Evolutionary conservation across 139 green algal genomes (phyloP).

Genomic region (Tetradesmus lagerheimii): DNA sequence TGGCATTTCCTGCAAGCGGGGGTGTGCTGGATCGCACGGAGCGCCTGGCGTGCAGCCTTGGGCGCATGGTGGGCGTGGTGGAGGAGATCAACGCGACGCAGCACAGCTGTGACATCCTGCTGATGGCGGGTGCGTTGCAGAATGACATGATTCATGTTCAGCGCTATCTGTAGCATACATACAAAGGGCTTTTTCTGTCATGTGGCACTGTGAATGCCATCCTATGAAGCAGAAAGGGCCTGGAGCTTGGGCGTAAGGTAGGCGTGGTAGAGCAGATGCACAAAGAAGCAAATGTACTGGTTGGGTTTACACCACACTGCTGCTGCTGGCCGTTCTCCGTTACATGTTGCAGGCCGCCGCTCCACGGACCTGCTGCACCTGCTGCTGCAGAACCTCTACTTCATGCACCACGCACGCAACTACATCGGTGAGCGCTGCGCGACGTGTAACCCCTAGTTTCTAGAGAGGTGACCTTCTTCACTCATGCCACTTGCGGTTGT

Average conservation of each 20-base stretch:
- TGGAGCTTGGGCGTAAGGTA: too few relatives aligned
- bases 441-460: too few relatives aligned
- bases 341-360: conserved; percentile 56
- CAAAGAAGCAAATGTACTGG: too few relatives aligned
- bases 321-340: neutral
- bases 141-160: too few relatives aligned
- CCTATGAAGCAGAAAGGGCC: too few relatives aligned
- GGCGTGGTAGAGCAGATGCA: too few relatives aligned
- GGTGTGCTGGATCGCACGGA: conserved; percentile 66
- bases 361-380: conserved; percentile 69
- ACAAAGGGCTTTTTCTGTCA: too few relatives aligned
- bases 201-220: too few relatives aligned
- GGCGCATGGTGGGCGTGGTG: conserved; percentile 57
- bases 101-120: conserved; percentile 52
- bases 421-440: conserved; percentile 32
- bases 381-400: conserved; percentile 79
- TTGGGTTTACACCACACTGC: neutral
- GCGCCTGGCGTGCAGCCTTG: conserved; percentile 70
- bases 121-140: conserved; percentile 67
- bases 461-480: too few relatives aligned
- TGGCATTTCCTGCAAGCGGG: conserved; percentile 8
- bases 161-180: too few relatives aligned
- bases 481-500: too few relatives aligned
- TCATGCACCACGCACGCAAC: conserved; percentile 52
- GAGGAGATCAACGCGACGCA: conserved; percentile 54